A percentile compares a stretch with the other conserved stretches of the same genome.
phyloP scores from a whole-genome alignment of 768 basidiomycete species.

The Tephrocybe sp. region DNA sequence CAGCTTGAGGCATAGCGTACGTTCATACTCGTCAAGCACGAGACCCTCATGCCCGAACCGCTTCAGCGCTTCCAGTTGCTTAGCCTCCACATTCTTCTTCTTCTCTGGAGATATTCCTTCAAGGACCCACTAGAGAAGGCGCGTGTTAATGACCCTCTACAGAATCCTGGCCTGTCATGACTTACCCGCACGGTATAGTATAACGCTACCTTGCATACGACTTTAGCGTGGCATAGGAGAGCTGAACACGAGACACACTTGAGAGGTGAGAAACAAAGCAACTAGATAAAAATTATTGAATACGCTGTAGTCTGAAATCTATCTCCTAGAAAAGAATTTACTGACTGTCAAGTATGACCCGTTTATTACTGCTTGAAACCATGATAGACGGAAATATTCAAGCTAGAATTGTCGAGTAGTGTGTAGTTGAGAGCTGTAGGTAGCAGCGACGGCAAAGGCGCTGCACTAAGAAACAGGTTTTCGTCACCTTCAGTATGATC shows the following conservation, averaged over 20 bases:
- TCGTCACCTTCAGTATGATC: too few relatives aligned
- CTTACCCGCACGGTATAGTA: constrained; percentile 75
- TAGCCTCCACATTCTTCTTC: constrained; percentile 64
- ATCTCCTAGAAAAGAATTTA: neutral
- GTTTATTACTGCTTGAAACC: constrained; percentile 18
- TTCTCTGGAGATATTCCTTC: constrained; percentile 51
- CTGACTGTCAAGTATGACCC: constrained; percentile 21
- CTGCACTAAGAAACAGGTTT: neutral
- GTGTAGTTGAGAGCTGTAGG: too few relatives aligned
- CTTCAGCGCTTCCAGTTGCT: constrained; percentile 69
- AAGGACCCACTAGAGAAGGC: constrained; percentile 59
- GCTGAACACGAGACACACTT: constrained; percentile 35
- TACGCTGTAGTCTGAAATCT: neutral
- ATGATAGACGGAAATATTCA: constrained; percentile 1
- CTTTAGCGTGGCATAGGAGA: constrained; percentile 19
- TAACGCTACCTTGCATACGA: constrained; percentile 61
- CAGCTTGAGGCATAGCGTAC: constrained; percentile 42
- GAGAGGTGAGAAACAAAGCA: constrained; percentile 50
- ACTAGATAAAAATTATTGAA: constrained; percentile 32
- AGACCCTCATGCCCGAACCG: constrained; percentile 71
- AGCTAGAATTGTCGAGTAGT: neutral
- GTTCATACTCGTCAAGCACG: constrained; percentile 88
- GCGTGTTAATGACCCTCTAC: too few relatives aligned
- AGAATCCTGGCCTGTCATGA: too few relatives aligned
- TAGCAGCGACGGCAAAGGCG: neutral